Conservation (phyloP, 768 basidiomycete genomes). For the Trametes cingulata region DNA sequence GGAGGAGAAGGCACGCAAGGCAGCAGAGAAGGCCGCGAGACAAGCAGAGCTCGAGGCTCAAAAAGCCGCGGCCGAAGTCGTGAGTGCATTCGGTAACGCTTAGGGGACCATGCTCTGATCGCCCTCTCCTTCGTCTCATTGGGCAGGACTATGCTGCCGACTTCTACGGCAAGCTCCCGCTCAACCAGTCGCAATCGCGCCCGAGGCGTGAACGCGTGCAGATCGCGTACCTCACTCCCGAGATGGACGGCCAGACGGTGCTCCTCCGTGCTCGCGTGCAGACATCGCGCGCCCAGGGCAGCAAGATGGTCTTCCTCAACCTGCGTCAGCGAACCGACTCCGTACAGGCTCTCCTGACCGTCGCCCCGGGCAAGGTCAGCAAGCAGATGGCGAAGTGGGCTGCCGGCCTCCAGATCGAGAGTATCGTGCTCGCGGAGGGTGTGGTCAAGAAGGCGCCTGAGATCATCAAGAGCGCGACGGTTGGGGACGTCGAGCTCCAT, state of each 20-base stretch:
- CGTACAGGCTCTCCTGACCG: conserved; percentile 81
- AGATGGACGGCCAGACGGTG: conserved; percentile 71
- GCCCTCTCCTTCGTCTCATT: neutral
- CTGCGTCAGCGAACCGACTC: conserved; percentile 86
- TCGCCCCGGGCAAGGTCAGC: conserved; percentile 75
- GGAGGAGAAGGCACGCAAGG: conserved; percentile 87
- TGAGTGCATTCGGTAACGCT: conserved; percentile 30
- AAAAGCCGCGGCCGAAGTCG: conserved; percentile 65
- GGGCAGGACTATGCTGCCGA: conserved; percentile 71
- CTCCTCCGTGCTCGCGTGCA: conserved; percentile 89
- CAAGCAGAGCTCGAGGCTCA: conserved; percentile 73
- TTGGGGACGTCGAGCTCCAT: conserved; percentile 86
- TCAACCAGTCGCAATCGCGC: conserved; percentile 90
- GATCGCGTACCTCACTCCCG: conserved; percentile 62
- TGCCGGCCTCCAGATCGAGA: conserved; percentile 74
- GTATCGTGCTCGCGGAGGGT: conserved; percentile 90
- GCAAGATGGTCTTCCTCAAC: conserved; percentile 93
- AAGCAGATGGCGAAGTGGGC: conserved; percentile 99
- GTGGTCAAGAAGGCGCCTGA: conserved; percentile 75
- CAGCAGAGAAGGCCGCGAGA: conserved; percentile 81
- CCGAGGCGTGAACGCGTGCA: conserved; percentile 58
- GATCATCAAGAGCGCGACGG: conserved; percentile 87
- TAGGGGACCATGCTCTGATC: neutral
- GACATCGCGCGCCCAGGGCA: conserved; percentile 88
- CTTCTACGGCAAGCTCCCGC: conserved; percentile 84